Base-by-base conservation (phyloP, 805 yeast species). In the Nakazawaea laoshanensis region DNA sequence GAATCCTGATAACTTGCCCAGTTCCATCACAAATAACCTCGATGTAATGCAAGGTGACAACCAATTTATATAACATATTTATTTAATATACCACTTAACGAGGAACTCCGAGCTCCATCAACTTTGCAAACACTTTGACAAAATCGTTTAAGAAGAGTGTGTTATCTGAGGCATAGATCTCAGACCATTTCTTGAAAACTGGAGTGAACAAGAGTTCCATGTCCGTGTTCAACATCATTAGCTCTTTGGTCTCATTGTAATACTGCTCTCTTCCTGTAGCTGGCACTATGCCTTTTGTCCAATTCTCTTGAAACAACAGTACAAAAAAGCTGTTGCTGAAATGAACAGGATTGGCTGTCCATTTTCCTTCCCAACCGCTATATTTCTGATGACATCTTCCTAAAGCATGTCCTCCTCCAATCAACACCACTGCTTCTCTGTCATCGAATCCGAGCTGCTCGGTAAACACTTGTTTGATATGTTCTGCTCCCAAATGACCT, bases 191-290 rank as follows among this genome's bases (percentile, higher is more conserved):
- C 39, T 59, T 57, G 53, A 77, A 84, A 30, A 55, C 60, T 4
- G 74, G 66, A 53, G 80, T 88, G 44, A 70, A 59, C n/a, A 72
- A 49, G 28, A 82, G 58, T 11, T 84, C 75, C 67, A 76, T 66
- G 50, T 86, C 95, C 9, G 94, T 76, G 19, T 84, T 86, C 33
- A 86, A 58, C 95, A 86, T 86, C 94, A 86, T 85, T 43, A 82
- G 67, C 2, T 39, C 38, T 16, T 52, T 49, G 35, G 60, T 60
- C 3, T 44, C 33, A 37, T 61, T 60, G 39, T 43, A 57, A 41
- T 49, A 67, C 37, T 67, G 73, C 7, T 42, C 42, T 34, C 44
- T 50, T 0, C 66, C 69, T 0, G 71, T 63, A 32, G 57, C 58
- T 1, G 67, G 63, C 12, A 66, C 72, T 11, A 19, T 37, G 5